Base-by-base conservation (phyloP, 202 grass and related monocot species). In the Panicum hallii region DNA sequence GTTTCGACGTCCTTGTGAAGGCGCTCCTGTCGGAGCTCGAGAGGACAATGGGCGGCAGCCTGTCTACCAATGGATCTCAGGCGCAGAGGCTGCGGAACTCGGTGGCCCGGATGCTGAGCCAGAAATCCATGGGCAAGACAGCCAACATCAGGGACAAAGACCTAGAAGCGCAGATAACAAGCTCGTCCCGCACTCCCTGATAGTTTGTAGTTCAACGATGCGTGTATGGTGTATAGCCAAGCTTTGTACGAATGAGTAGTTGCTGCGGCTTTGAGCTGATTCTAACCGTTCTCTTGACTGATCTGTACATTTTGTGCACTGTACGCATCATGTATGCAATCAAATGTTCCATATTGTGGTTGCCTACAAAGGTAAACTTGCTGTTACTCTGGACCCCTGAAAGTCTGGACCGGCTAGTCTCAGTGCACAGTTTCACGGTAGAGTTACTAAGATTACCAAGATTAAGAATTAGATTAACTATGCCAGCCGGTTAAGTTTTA, bases 1-100 rank as follows among this genome's bases (percentile, higher is more conserved):
- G 90, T 22, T 99, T 99, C 1, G 91, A 99, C 20, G 60, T 49
- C 50, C 91, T 99, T 11, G 88, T 99, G 1, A 94, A 93, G 65
- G 73, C 82, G 19, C 90, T 99, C 42, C 76, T 88, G 38, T 77
- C 74, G 67, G 93, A 99, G 68, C 93, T 99, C 0, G 97, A 99
- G 90, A 93, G 83, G 88, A 99, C 90, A 12, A 85, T 97, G 53
- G 81, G 86, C 3, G 82, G 86, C 20, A 94, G 79, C 46, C 52
- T 47, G 42, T 83, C 89, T n/a, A 32, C 45, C 34, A 91, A 75
- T 82, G 82, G 58, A 66, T 84, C 91, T 69, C 91, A 88, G 72
- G 54, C 70, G 19, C 84, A 65, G 36, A 89, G 89, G 63, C 45
- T 87, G 53, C 82, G 82, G 54, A 91, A 75, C 7, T 68, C 90